These are phyloP conservation scores for Botrytis elliptica DNA, from an alignment of 2,329 filamentous ascomycete species.

Conservation along the genomic window DNA sequence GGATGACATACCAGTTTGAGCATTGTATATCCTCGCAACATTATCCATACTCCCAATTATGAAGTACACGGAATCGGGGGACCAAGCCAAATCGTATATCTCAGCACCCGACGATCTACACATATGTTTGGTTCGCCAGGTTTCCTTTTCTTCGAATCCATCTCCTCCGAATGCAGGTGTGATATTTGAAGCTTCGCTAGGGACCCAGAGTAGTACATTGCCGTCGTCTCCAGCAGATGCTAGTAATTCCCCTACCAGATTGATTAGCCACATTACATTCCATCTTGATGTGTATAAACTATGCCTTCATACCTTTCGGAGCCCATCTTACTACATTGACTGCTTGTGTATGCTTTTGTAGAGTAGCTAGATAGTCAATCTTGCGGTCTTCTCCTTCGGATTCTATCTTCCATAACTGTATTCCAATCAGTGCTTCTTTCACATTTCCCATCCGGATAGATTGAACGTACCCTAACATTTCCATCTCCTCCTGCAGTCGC, in stretches of 20 bases:
- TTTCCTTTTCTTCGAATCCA: constrained; percentile 87
- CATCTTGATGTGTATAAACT: neutral
- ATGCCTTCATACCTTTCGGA: constrained; percentile 68
- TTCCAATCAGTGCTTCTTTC: constrained; percentile 3
- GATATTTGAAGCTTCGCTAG: constrained; percentile 67
- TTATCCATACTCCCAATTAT: constrained; percentile 99
- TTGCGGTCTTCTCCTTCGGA: constrained; percentile 80
- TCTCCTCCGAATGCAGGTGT: constrained; percentile 75
- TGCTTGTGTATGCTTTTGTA: constrained; percentile 91
- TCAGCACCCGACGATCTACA: constrained; percentile 91
- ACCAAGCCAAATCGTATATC: constrained; percentile 98
- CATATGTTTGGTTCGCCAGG: constrained; percentile 97
- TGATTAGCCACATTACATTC: constrained; percentile 14
- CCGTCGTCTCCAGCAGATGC: constrained; percentile 96
- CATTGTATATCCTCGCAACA: constrained; percentile 94
- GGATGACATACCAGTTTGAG: constrained; percentile 68
- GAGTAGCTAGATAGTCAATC: constrained; percentile 86
- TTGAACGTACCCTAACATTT: constrained; percentile 74
- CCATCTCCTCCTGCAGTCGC: constrained; percentile 96
- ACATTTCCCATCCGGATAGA: neutral
- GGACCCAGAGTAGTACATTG: constrained; percentile 95
- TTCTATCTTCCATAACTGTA: constrained; percentile 87
- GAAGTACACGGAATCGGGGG: constrained; percentile 92
- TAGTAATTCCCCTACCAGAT: constrained; percentile 73
- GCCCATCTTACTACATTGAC: constrained; percentile 98